phyloP scores from a whole-genome alignment of 2,329 filamentous ascomycete species.

The Sordariomycetes sp. region DNA sequence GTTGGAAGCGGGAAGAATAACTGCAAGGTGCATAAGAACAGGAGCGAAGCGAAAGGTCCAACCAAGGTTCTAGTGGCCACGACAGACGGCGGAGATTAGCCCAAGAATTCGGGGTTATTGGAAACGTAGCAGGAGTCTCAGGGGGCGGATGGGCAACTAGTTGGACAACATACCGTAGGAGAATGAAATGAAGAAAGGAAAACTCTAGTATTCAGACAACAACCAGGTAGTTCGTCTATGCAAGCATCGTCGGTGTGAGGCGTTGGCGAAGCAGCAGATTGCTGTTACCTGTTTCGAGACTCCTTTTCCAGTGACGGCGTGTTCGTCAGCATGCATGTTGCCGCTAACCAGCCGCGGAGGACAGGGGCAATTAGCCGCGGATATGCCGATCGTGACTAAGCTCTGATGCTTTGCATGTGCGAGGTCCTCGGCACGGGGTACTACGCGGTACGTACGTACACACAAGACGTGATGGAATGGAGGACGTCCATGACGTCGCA shows the following conservation, averaged over 20 bases:
- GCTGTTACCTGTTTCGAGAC: neutral
- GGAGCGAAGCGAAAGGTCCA: neutral
- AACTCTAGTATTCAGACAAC: neutral
- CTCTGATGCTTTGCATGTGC: neutral
- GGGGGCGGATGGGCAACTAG: neutral
- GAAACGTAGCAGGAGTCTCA: neutral
- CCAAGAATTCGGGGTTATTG: neutral
- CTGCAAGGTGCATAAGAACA: neutral
- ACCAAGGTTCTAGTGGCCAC: neutral
- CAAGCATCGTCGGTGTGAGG: neutral
- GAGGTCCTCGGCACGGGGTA: no score
- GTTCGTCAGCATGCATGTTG: neutral
- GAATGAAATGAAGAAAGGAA: neutral
- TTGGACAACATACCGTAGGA: neutral
- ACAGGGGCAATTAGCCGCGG: neutral
- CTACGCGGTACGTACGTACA: no score
- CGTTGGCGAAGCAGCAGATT: neutral
- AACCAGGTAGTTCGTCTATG: neutral
- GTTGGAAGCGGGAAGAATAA: neutral
- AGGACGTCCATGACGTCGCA: neutral
- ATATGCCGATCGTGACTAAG: neutral
- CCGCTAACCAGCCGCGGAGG: neutral
- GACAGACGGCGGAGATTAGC: neutral
- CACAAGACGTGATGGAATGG: neutral
- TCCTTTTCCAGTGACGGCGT: neutral